Evolutionary conservation across 2,329 filamentous ascomycete genomes (phyloP), one percentile per base, ranked within the genome.

Genomic region (Pyrenophora seminiperda): DNA sequence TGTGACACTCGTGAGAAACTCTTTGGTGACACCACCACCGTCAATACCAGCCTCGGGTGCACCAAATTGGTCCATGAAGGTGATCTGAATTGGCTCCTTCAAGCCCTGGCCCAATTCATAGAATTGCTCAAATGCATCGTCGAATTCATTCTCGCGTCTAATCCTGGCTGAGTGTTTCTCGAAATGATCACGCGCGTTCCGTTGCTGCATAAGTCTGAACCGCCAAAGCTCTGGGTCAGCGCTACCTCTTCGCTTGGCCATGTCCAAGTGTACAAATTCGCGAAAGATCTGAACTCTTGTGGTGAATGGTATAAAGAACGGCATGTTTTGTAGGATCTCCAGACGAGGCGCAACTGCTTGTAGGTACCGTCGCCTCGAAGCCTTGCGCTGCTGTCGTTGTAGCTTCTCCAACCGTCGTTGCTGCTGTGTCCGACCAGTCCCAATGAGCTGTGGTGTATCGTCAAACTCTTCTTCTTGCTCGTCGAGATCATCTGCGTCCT

Each of bases 31-130:
- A 55, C 94, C 94, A 7, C 94, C 94, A 0, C 94, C 94, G 67
- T 99, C 94, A 47, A 99, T 97, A 7, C 94, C 94, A 10, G 93
- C 93, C 74, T 99, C 94, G 6, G 84, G 81, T 1, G 87, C 84
- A 53, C 89, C 89, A 61, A 96, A 99, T 52, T 91, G 83, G 68
- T 99, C 94, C 34, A 97, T 86, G 70, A 99, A 99, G 0, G 90
- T 94, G 65, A 99, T 97, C 67, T 96, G 91, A 29, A 99, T 96
- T 0, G 91, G 91, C 67, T 97, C 93, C 68, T 97, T 97, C 47
- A 99, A 75, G 0, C 86, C 87, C 11, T 93, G 89, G 0, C 88
- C 89, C 4, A 97, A 79, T 1, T 83, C 73, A 63, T 91, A 97
- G 65, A 97, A 97, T 47, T 91, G 83, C 3, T 87, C 78, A 67